Base-by-base conservation (phyloP, 192 early-diverging fungal genomes). In the Mortierella claussenii region DNA sequence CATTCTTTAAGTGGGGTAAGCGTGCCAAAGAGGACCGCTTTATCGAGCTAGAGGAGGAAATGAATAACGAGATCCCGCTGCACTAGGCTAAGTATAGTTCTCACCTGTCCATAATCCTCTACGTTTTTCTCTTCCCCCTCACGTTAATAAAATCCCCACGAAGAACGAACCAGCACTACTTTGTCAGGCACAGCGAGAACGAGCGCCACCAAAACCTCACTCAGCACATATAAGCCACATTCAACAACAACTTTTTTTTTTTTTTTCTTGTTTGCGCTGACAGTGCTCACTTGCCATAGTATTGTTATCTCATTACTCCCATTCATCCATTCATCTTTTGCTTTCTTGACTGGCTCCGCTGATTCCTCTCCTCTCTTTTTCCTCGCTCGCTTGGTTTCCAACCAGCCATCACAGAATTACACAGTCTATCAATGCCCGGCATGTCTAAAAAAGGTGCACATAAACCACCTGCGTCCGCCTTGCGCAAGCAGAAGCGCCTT, bases 401-500 rank as follows among this genome's bases (percentile, higher is more conserved):
- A 26, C 4, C 27, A 46, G 21, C 6, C 21, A 5, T 17, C 31
- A 40, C 20, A 31, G 37, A 28, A 17, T 49, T 15, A 46, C 52
- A 46, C 31, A 18, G 24, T 9, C 12, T 58, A 15, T 20, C 8
- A 54, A 69, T 69, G 68, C 68, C 68, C 28, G 42, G 43, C 48
- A 53, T 30, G 15, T 55, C 58, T 3, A 69, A 69, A 44, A 69
- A 69, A 26, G 59, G 59, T 24, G 65, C 55, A 28, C 30, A 31
- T 27, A 69, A 69, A 51, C 68, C 52, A 28, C n/a, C 68, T 1
- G 31, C 50, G n/a, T 61, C 57, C 11, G 34, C 31, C 12, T 17
- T 69, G 27, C 78, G 84, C 31, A 76, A 85, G 68, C 55, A 82
- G 20, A 83, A 80, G 71, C 63, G 79, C 17, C 24, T 68, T 34